These are phyloP conservation scores for Posidonia oceanica DNA, from an alignment of 116 monocot genomes.

Conservation along the genomic window DNA sequence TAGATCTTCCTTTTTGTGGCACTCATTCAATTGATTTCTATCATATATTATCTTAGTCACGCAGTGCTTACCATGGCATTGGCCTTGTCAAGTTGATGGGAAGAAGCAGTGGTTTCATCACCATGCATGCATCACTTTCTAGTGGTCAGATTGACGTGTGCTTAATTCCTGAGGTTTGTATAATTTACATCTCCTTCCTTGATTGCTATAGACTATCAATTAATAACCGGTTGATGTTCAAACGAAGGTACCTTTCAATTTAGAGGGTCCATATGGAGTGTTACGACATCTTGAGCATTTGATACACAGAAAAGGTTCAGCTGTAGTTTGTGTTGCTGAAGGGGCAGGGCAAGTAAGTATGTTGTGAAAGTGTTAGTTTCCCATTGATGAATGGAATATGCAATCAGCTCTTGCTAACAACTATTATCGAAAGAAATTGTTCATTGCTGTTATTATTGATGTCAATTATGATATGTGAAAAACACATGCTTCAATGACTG, in stretches of 20 bases:
- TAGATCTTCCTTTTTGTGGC: neutral
- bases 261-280: constrained; percentile 75
- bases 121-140: constrained; percentile 89
- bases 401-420: no score
- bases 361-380: no score
- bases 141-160: constrained; percentile 87
- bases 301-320: constrained; percentile 61
- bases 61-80: constrained; percentile 82
- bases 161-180: constrained; percentile 83
- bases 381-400: no score
- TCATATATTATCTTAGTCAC: constrained; percentile 38
- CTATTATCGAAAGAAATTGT: no score
- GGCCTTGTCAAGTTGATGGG: constrained; percentile 94
- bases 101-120: constrained; percentile 86
- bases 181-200: no score
- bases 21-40: constrained; percentile 1
- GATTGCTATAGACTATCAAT: no score
- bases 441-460: no score
- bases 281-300: constrained; percentile 66
- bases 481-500: no score
- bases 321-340: constrained; percentile 87
- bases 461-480: no score
- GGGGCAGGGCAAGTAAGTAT: constrained; percentile 71
- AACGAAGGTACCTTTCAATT: constrained; percentile 67
- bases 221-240: no score